These are phyloP conservation scores for Cutaneotrichosporon mucoides DNA, from an alignment of 1,284 basidiomycete genomes.

Conservation along the genomic window DNA sequence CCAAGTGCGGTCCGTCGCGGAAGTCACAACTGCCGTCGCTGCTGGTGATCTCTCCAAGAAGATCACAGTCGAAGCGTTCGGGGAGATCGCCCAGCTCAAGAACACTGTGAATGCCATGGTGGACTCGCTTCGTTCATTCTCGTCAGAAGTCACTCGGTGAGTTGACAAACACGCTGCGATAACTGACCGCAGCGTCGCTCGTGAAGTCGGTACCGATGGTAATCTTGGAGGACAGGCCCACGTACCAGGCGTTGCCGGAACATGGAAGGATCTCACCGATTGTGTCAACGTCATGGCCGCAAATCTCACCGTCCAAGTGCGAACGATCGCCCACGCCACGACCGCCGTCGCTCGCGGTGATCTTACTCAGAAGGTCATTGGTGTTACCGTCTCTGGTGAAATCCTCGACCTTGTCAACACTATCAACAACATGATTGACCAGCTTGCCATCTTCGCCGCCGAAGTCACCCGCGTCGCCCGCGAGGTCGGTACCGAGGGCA, in stretches of 20 bases:
- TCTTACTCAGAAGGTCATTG: slow-evolving; percentile 86
- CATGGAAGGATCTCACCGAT: slow-evolving; percentile 94
- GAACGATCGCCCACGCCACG: slow-evolving; percentile 91
- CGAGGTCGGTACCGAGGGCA: slow-evolving; percentile 94
- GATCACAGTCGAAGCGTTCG: slow-evolving; percentile 92
- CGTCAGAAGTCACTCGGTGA: slow-evolving; percentile 62
- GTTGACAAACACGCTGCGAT: not conserved
- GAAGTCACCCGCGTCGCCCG: slow-evolving; percentile 94
- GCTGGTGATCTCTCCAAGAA: slow-evolving; percentile 82
- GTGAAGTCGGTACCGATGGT: slow-evolving; percentile 93
- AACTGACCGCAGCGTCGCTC: slow-evolving; percentile 56
- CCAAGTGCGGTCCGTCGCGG: slow-evolving; percentile 93
- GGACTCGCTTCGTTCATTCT: slow-evolving; percentile 53
- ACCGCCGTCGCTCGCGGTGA: slow-evolving; percentile 93
- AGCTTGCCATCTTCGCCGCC: slow-evolving; percentile 86
- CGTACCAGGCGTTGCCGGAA: slow-evolving; percentile 81
- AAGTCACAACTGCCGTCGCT: slow-evolving; percentile 97
- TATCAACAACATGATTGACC: slow-evolving; percentile 94
- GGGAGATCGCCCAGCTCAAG: slow-evolving; percentile 92
- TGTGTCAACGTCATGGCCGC: slow-evolving; percentile 73
- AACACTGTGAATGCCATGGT: slow-evolving; percentile 47
- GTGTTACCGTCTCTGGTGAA: slow-evolving; percentile 90
- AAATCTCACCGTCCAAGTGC: slow-evolving; percentile 82
- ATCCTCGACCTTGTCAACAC: slow-evolving; percentile 77
- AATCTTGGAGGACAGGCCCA: slow-evolving; percentile 89